These are phyloP conservation scores for Spathaspora sp. DNA, from an alignment of 1,139 yeast genomes.

Conservation along the genomic window DNA sequence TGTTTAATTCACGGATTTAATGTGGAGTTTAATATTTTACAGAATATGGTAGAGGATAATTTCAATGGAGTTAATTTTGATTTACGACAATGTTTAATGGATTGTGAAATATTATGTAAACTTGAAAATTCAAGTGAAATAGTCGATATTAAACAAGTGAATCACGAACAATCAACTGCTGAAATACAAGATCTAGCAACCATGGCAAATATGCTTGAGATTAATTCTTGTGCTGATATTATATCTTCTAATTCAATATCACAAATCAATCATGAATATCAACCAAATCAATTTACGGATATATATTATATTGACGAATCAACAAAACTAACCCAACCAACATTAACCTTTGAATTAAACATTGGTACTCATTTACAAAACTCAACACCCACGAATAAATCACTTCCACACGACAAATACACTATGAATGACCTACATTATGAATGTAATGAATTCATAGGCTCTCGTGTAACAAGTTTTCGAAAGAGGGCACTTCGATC, in stretches of 20 bases:
- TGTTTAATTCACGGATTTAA: constrained; percentile 36
- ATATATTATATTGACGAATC: constrained; percentile 29
- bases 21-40: constrained; percentile 33
- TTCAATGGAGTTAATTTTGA: constrained; percentile 38
- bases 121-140: constrained; percentile 3
- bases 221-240: constrained; percentile 40
- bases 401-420: constrained; percentile 8
- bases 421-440: constrained; percentile 17
- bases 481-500: constrained; percentile 2
- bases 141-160: not conserved
- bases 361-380: constrained; percentile 22
- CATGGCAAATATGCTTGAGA: constrained; percentile 25
- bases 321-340: constrained; percentile 18
- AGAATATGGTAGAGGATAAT: constrained; percentile 26
- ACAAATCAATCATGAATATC: constrained; percentile 32
- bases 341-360: constrained; percentile 37
- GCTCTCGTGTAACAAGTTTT: constrained; percentile 23
- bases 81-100: constrained; percentile 53
- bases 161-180: not conserved
- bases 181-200: constrained; percentile 8
- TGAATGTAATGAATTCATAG: constrained; percentile 20
- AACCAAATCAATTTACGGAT: constrained; percentile 39
- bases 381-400: constrained; percentile 2
- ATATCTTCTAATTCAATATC: constrained; percentile 35
- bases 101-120: constrained; percentile 59